phyloP scores from a whole-genome alignment of 2,329 filamentous ascomycete species.

The Pseudogymnoascus sp. region DNA sequence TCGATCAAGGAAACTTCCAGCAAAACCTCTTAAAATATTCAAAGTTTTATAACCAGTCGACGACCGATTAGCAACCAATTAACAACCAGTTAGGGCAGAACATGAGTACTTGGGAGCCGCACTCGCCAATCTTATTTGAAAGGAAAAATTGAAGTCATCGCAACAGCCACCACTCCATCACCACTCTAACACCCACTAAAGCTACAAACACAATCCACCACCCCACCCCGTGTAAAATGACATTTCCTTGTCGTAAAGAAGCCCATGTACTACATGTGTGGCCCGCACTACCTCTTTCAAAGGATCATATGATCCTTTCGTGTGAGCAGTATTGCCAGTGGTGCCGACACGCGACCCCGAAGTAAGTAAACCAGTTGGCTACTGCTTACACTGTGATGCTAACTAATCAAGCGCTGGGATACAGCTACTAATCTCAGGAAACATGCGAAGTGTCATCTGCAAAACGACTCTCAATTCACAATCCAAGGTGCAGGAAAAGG shows the following conservation, averaged over 20 bases:
- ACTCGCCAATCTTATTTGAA: not conserved
- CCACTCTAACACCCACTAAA: not conserved
- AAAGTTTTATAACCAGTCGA: not conserved
- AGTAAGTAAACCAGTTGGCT: not conserved
- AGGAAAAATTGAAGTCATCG: not conserved
- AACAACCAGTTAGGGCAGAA: not conserved
- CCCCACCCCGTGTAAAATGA: not conserved
- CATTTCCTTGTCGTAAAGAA: not conserved
- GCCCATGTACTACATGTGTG: not conserved
- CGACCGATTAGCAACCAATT: not conserved
- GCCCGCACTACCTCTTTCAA: not conserved
- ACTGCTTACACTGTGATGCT: not conserved
- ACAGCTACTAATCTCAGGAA: not conserved
- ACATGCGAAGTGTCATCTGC: not conserved
- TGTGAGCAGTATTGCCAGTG: conserved; percentile 2
- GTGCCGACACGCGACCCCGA: not conserved
- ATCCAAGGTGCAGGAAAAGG: not conserved
- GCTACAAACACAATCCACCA: not conserved
- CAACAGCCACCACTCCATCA: not conserved
- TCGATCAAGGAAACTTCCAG: not conserved
- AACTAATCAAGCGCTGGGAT: not conserved
- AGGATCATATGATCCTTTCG: not conserved
- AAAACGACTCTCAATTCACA: not conserved
- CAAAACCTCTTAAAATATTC: not conserved
- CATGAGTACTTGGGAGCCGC: not conserved